phyloP scores from a whole-genome alignment of 2,329 filamentous ascomycete species.

The Bretziella fagacearum region DNA sequence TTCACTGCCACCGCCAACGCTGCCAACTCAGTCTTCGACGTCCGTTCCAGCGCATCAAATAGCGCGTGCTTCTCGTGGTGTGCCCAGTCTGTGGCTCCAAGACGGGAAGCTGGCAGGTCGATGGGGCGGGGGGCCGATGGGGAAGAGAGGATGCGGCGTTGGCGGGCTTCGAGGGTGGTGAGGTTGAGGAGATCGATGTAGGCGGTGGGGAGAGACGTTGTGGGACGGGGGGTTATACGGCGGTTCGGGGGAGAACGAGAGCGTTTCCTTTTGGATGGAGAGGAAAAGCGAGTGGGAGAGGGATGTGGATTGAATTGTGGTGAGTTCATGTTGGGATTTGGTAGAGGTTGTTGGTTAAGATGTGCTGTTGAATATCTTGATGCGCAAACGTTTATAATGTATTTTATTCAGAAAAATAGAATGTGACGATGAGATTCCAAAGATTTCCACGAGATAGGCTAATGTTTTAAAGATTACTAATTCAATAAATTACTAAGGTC shows the following conservation, averaged over 20 bases:
- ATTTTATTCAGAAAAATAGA: no score
- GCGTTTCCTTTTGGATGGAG: constrained; percentile 1
- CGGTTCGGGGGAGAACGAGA: neutral
- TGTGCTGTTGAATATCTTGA: no score
- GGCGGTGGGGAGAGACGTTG: constrained; percentile 23
- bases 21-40: constrained; percentile 46
- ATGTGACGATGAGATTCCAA: no score
- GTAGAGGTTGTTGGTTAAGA: no score
- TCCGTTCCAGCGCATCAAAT: constrained; percentile 45
- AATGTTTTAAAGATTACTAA: no score
- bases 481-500: no score
- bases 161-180: constrained; percentile 35
- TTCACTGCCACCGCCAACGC: no score
- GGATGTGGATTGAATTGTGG: no score
- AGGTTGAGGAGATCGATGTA: constrained; percentile 39
- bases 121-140: neutral
- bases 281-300: neutral
- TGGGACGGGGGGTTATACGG: neutral
- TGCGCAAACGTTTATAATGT: no score
- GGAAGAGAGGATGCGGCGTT: neutral
- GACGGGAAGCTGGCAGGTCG: constrained; percentile 32
- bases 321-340: no score
- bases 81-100: constrained; percentile 57
- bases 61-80: constrained; percentile 51
- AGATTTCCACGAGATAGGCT: no score